phyloP scores from a whole-genome alignment of 2,329 filamentous ascomycete species.

The Ascochyta lentis region DNA sequence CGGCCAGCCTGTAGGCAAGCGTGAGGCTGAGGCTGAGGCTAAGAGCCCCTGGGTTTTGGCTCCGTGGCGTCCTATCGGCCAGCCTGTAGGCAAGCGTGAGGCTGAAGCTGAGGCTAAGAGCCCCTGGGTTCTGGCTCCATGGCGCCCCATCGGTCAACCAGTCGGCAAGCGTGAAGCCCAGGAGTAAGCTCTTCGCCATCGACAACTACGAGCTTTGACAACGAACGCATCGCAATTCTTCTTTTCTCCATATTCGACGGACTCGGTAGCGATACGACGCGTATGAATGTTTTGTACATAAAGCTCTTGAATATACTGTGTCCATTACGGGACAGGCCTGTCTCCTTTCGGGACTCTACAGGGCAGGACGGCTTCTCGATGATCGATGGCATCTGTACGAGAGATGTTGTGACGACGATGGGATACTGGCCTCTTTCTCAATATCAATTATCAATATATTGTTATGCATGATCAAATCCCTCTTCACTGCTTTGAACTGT shows the following conservation, averaged over 20 bases:
- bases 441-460: conserved; percentile 12
- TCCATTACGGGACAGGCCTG: not conserved
- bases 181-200: conserved; percentile 5
- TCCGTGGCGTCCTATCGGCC: conserved; percentile 18
- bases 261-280: not conserved
- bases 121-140: conserved; percentile 1
- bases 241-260: conserved; percentile 1
- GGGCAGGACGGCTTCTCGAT: conserved; percentile 9
- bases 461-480: not conserved
- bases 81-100: conserved; percentile 36
- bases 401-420: conserved; percentile 4
- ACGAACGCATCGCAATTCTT: conserved; percentile 6
- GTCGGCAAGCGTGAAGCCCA: conserved; percentile 42
- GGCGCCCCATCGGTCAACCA: conserved; percentile 22
- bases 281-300: conserved; percentile 3
- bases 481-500: not conserved
- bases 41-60: not conserved
- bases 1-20: conserved; percentile 15
- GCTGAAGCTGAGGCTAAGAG: conserved; percentile 20
- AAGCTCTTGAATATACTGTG: conserved; percentile 1
- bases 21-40: conserved; percentile 9
- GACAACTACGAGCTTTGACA: not conserved
- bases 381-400: not conserved
- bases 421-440: conserved; percentile 9
- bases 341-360: not conserved